These are phyloP conservation scores for Cladorrhinum sp. DNA, from an alignment of 2,329 filamentous ascomycete genomes.

Conservation along the genomic window DNA sequence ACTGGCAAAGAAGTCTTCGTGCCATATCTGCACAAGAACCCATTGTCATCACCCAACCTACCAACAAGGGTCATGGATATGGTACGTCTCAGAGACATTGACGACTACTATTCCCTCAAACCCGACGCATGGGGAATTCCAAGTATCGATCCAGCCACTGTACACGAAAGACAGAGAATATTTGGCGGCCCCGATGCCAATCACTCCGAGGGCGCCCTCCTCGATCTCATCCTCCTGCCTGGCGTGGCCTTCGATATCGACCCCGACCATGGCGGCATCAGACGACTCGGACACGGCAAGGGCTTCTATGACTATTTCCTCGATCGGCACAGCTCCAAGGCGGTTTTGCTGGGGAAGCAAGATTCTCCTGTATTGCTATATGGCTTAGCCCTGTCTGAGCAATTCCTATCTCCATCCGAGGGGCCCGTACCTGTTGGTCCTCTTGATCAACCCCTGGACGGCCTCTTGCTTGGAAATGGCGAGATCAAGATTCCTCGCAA, in stretches of 20 bases:
- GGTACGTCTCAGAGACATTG: slow-evolving; percentile 70
- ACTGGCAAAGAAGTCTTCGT: slow-evolving; percentile 84
- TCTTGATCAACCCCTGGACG: slow-evolving; percentile 78
- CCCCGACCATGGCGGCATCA: slow-evolving; percentile 51
- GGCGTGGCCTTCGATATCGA: slow-evolving; percentile 84
- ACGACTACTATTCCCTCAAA: slow-evolving; percentile 74
- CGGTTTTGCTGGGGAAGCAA: slow-evolving; percentile 34
- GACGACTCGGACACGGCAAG: slow-evolving; percentile 86
- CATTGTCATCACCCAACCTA: slow-evolving; percentile 45
- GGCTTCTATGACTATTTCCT: slow-evolving; percentile 97
- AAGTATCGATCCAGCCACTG: slow-evolving; percentile 66
- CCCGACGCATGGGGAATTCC: slow-evolving; percentile 93
- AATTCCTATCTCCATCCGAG: slow-evolving; percentile 63
- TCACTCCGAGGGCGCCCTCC: slow-evolving; percentile 43
- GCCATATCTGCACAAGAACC: slow-evolving; percentile 74
- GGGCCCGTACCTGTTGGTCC: slow-evolving; percentile 69
- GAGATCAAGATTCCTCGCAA: slow-evolving; percentile 42
- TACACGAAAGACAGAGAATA: slow-evolving; percentile 67
- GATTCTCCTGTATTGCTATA: slow-evolving; percentile 52
- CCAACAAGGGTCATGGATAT: slow-evolving; percentile 85
- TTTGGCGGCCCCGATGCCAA: slow-evolving; percentile 59
- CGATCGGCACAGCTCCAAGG: slow-evolving; percentile 61
- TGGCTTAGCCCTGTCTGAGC: slow-evolving; percentile 82
- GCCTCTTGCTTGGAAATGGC: slow-evolving; percentile 70
- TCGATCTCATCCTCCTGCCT: slow-evolving; percentile 88